These are phyloP conservation scores for Yamadazyma sp. DNA, from an alignment of 1,139 yeast genomes.

Conservation along the genomic window DNA sequence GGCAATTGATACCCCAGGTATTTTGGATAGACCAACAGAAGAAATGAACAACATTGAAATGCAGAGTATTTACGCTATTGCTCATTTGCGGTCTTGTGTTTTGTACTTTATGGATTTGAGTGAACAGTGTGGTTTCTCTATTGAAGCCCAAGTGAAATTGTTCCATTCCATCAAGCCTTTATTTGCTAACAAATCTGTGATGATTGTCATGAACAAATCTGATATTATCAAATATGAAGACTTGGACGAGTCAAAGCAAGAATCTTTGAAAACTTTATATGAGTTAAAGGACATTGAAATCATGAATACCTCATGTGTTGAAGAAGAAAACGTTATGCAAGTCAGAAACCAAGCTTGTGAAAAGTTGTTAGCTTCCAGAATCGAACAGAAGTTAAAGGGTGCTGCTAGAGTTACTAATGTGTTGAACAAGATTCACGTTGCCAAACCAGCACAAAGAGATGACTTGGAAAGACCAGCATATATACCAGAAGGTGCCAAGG, in stretches of 20 bases:
- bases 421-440: slow-evolving; percentile 92
- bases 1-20: slow-evolving; percentile 99
- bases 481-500: slow-evolving; percentile 74
- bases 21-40: slow-evolving; percentile 96
- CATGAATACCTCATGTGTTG: slow-evolving; percentile 89
- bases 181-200: slow-evolving; percentile 93
- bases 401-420: slow-evolving; percentile 86
- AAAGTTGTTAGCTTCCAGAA: slow-evolving; percentile 89
- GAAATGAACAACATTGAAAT: slow-evolving; percentile 99
- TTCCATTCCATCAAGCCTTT: slow-evolving; percentile 96
- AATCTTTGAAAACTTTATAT: slow-evolving; percentile 60
- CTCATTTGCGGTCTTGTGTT: slow-evolving; percentile 95
- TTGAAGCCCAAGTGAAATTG: slow-evolving; percentile 95
- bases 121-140: slow-evolving; percentile 97
- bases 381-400: slow-evolving; percentile 95
- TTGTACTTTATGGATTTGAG: slow-evolving; percentile 96
- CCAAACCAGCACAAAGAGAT: slow-evolving; percentile 87
- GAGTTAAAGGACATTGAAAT: slow-evolving; percentile 82
- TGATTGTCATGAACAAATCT: slow-evolving; percentile 93
- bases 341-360: slow-evolving; percentile 98
- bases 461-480: slow-evolving; percentile 74
- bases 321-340: slow-evolving; percentile 92
- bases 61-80: slow-evolving; percentile 98
- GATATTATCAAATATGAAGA: slow-evolving; percentile 88
- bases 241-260: slow-evolving; percentile 73